Base-by-base conservation (phyloP, 2,329 filamentous ascomycete genomes). In the Leptosphaerulina australis region DNA sequence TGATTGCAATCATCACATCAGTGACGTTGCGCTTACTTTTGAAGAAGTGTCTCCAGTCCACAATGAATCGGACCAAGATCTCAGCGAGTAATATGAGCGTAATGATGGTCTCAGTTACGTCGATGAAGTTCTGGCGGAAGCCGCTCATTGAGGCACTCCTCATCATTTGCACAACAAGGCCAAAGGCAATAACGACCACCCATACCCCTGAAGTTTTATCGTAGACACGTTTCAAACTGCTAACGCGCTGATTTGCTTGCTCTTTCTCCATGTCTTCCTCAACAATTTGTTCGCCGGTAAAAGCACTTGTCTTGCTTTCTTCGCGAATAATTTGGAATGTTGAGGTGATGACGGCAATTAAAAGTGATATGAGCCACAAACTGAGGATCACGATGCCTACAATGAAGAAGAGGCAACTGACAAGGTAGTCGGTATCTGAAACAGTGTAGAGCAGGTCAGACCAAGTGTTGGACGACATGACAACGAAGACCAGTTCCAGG, bases 401-500 rank as follows among this genome's bases (percentile, higher is more conserved):
- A 30, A 83, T 83, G 56, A 85, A 88, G 71, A 85, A 99, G 2
- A 97, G 77, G 1, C 92, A 90, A 3, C 91, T 86, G 12, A 90
- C 83, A 5, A 96, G 82, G 64, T 96, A 97, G 70, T 99, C 94
- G 20, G 90, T 95, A 66, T 96, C 86, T 44, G 89, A 91, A 4
- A 93, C 91, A 63, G 91, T 89, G 73, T 99, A 99, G 79, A 99
- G 91, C 44, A 97, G 77, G 72, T 97, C 91, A 1, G 91, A 88
- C 73, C 95, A 99, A 0, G 94, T 99, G 70, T 99, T 99, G 38
- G 91, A 93, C 64, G 91, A 96, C 90, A 99, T 99, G 68, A 99
- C 88, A 41, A 99, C 91, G 68, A 99, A 99, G 2, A 99, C 92
- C 50, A 97, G 79, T 74, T 99, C 91, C 43, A 97, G 76, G 0